A percentile compares a stretch with the other conserved stretches of the same genome.
Evolutionary conservation across 2,329 filamentous ascomycete genomes (phyloP).

Genomic region (Xylaria hypoxylon): DNA sequence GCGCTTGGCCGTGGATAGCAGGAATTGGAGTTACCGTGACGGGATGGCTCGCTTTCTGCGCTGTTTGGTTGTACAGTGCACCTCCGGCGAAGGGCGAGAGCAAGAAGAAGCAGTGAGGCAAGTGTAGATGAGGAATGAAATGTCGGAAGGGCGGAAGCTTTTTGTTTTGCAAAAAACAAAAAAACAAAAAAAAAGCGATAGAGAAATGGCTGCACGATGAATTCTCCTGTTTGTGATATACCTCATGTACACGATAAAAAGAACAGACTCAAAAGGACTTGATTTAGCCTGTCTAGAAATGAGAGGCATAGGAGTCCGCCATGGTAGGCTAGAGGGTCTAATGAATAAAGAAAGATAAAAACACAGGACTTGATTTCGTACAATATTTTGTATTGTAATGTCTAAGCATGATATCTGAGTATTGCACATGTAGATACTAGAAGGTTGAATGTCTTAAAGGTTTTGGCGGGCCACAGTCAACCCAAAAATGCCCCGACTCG

Average conservation of each 20-base stretch:
- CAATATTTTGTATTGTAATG: neutral
- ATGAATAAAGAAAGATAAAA: conserved; percentile 28
- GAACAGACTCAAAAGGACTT: conserved; percentile 19
- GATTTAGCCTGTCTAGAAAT: conserved; percentile 17
- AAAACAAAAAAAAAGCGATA: neutral
- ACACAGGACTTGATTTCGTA: neutral
- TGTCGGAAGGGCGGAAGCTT: neutral
- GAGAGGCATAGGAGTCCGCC: conserved; percentile 5
- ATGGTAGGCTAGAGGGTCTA: conserved; percentile 27
- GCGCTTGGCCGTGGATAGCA: conserved; percentile 93
- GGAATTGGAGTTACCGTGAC: conserved; percentile 86
- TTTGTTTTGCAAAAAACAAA: neutral
- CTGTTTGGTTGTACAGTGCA: conserved; percentile 83
- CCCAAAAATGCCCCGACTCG: no score
- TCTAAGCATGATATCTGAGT: neutral
- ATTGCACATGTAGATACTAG: neutral
- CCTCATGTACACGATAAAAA: conserved; percentile 28
- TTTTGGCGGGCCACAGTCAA: no score
- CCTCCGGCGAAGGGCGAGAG: conserved; percentile 51
- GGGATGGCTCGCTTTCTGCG: conserved; percentile 87
- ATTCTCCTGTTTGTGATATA: conserved; percentile 23
- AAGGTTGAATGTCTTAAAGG: no score
- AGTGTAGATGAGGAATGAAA: conserved; percentile 13
- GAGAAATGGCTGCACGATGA: conserved; percentile 28
- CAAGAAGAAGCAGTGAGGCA: conserved; percentile 49